Evolutionary conservation across 2,329 filamentous ascomycete species (phyloP).

Genomic region (Hypoxylon sp.): DNA sequence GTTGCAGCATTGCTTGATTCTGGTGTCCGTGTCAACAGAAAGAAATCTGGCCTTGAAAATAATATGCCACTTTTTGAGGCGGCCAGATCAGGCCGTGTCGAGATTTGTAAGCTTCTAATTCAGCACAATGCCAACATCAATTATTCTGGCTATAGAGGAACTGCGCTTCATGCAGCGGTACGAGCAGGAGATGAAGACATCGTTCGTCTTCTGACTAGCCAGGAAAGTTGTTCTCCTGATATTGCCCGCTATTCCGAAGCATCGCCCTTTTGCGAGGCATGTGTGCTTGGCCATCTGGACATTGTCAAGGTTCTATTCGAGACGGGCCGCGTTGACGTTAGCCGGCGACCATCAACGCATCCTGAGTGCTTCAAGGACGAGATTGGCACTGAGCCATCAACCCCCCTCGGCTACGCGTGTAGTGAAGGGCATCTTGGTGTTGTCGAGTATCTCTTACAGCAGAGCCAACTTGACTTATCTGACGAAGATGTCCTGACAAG

Average conservation of each 20-base stretch:
- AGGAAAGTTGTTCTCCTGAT: not conserved
- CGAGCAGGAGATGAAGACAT: not conserved
- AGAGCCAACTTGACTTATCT: not conserved
- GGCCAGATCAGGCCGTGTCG: not conserved
- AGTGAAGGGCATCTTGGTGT: not conserved
- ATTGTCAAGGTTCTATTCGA: slow-evolving; percentile 16
- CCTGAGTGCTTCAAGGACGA: not conserved
- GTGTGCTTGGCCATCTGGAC: slow-evolving; percentile 15
- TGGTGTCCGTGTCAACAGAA: not conserved
- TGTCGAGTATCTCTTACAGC: slow-evolving; percentile 3
- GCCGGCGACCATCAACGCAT: not conserved
- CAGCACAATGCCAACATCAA: not conserved
- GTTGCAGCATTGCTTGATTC: not conserved
- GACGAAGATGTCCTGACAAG: not conserved
- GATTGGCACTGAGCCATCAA: not conserved
- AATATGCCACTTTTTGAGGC: not conserved
- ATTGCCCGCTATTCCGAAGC: not conserved
- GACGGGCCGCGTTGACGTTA: not conserved
- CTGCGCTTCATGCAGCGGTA: not conserved
- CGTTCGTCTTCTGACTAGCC: not conserved
- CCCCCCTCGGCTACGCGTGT: not conserved
- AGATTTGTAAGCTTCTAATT: not conserved
- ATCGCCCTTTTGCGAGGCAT: slow-evolving; percentile 12
- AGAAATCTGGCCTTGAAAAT: too few relatives aligned
- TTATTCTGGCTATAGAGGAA: not conserved